Percentiles rank a stretch among this genome's conserved stretches.
phyloP scores from a whole-genome alignment of 2,329 filamentous ascomycete genomes.

The Cercospora sojina region DNA sequence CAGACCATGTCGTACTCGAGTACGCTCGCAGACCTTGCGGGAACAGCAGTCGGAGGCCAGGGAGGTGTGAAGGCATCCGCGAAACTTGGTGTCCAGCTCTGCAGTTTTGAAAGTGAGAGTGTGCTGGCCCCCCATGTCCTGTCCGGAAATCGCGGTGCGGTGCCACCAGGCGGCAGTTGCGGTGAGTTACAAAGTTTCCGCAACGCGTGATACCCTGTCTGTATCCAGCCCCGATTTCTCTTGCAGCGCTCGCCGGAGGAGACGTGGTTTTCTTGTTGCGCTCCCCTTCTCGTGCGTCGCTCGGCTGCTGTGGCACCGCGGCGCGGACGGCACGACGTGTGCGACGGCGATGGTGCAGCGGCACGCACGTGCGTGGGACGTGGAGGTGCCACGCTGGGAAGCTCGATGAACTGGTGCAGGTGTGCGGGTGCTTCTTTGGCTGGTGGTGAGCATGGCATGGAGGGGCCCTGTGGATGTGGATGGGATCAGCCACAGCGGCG shows the following conservation, averaged over 20 bases:
- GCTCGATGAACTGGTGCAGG: not conserved
- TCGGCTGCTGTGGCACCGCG: constrained; percentile 2
- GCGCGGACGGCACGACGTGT: not conserved
- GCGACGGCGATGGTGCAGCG: not conserved
- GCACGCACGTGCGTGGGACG: not conserved
- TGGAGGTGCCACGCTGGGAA: not conserved
- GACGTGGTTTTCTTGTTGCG: not conserved
- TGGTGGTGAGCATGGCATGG: not conserved
- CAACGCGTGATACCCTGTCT: not conserved
- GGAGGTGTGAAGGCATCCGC: not conserved
- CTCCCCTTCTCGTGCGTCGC: not conserved
- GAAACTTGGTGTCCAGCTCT: not conserved
- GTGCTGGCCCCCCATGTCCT: not conserved
- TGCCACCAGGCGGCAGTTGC: not conserved
- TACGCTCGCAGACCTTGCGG: not conserved
- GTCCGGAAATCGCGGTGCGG: constrained; percentile 1
- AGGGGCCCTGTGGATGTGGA: not conserved
- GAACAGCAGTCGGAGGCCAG: not conserved
- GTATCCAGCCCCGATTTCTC: not conserved
- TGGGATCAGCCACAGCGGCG: constrained; percentile 9
- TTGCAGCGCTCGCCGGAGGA: not conserved
- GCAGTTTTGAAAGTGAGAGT: not conserved
- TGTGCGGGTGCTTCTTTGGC: not conserved
- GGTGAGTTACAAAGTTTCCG: not conserved
- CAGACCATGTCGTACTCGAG: not conserved